Conservation (phyloP, 1,139 yeast species). For the Yarrowia galli region DNA sequence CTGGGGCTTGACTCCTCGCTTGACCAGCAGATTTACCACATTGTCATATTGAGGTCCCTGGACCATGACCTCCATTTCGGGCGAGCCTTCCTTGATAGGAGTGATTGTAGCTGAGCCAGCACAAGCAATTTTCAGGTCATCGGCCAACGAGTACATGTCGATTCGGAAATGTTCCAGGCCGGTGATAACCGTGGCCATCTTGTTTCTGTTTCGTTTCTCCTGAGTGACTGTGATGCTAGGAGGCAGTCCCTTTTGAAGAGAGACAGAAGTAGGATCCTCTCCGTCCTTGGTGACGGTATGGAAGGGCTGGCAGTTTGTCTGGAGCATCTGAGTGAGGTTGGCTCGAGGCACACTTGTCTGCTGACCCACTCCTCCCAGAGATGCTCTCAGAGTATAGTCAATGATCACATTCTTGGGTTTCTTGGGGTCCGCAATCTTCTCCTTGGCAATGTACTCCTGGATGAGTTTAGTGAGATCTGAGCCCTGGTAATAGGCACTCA, state of each 20-base stretch:
- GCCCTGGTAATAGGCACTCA: slow-evolving; percentile 58
- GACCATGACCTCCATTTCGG: slow-evolving; percentile 71
- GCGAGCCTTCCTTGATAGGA: slow-evolving; percentile 54
- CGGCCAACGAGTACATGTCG: slow-evolving; percentile 69
- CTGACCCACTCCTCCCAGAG: slow-evolving; percentile 46
- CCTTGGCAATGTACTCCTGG: slow-evolving; percentile 62
- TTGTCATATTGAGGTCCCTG: slow-evolving; percentile 87
- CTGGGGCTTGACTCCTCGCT: slow-evolving; percentile 69
- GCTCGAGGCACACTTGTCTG: slow-evolving; percentile 55
- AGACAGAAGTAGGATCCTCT: slow-evolving; percentile 46
- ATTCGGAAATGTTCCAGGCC: slow-evolving; percentile 75
- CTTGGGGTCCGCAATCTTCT: slow-evolving; percentile 60
- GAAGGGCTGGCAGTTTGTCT: slow-evolving; percentile 63
- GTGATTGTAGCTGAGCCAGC: slow-evolving; percentile 86
- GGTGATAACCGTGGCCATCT: slow-evolving; percentile 73
- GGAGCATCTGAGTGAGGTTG: slow-evolving; percentile 58
- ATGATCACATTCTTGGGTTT: slow-evolving; percentile 59
- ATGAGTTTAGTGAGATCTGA: slow-evolving; percentile 62
- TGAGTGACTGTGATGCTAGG: slow-evolving; percentile 74
- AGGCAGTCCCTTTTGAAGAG: slow-evolving; percentile 64
- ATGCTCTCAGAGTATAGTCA: slow-evolving; percentile 57
- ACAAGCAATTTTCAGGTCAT: slow-evolving; percentile 75
- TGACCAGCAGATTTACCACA: slow-evolving; percentile 64
- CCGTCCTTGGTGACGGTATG: slow-evolving; percentile 63
- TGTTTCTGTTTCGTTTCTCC: slow-evolving; percentile 83